A percentile compares a stretch with the other conserved stretches of the same genome.
Conservation (phyloP, 164 flowering plant species). For the Macadamia integrifolia region DNA sequence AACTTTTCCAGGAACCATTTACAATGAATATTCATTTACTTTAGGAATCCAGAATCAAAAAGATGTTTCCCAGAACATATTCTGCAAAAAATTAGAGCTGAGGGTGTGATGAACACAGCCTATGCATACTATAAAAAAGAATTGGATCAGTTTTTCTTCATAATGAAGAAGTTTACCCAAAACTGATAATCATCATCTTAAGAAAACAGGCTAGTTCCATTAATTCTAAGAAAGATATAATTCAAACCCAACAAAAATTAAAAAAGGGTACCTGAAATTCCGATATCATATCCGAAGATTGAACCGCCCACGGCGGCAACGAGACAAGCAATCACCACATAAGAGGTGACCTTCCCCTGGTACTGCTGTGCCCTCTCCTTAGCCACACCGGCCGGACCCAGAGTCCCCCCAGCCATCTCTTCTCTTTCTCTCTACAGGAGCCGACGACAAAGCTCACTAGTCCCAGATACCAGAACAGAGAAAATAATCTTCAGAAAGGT, state of each 20-base stretch:
- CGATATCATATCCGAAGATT: slow-evolving; percentile 38
- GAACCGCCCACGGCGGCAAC: slow-evolving; percentile 34
- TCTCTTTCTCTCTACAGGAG: background rate
- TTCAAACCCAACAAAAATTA: background rate
- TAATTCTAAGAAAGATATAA: background rate
- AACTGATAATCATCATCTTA: background rate
- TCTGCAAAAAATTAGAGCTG: too few species aligned
- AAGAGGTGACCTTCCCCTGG: slow-evolving; percentile 27
- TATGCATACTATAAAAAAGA: too few species aligned
- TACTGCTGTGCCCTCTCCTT: slow-evolving; percentile 34
- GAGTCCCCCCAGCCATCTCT: slow-evolving; percentile 34
- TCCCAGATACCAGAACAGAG: too few species aligned
- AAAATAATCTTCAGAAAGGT: too few species aligned
- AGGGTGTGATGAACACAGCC: too few species aligned
- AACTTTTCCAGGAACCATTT: too few species aligned
- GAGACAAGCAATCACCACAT: slow-evolving; percentile 29
- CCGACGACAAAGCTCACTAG: too few species aligned
- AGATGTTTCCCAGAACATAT: too few species aligned
- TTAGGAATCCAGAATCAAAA: too few species aligned
- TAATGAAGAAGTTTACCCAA: background rate
- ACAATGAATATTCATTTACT: too few species aligned
- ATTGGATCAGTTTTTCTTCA: too few species aligned
- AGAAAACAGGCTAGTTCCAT: background rate
- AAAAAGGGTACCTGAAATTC: slow-evolving; percentile 26
- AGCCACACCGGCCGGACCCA: slow-evolving; percentile 33